Base-by-base conservation (phyloP, 345 rosid species). In the Pugionium dolabratum region DNA sequence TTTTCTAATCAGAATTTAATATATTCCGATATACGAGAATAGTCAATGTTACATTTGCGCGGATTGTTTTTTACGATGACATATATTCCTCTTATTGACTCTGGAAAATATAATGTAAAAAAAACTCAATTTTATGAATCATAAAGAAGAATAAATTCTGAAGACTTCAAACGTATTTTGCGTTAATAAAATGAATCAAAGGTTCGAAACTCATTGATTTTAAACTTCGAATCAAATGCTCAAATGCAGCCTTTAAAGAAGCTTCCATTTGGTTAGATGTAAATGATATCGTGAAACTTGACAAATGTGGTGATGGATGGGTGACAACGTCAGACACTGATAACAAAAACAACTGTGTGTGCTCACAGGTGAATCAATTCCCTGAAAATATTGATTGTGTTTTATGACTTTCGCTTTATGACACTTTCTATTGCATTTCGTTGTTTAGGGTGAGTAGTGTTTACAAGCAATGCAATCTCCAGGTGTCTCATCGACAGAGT, bases 401-500 rank as follows among this genome's bases (percentile, higher is more conserved):
- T 40, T 7, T 40, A 40, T 4, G n/a, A 8, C 44, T 40, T 9
- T 40, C 5, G 18, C 18, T 18, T 18, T 18, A 18, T 18, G 18
- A 18, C 18, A 8, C 44, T 40, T 9, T 40, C 5, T 8, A 40
- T 40, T 8, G 6, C 6, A 37, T 37, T 67, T 52, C 54, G 40
- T 46, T 63, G 43, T 52, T 70, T 43, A 90, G 99, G 96, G 76
- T 5, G 87, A 82, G 49, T 66, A 54, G 25, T 94, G 97, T 80
- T 81, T 80, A 55, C 83, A 82, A 75, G 92, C 97, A 28, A 59
- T 84, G 54, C 92, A 75, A 52, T 59, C 61, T 27, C 86, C 79
- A 4, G 88, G 88, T 18, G 76, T 75, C 11, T 64, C 62, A 45
- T 94, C 96, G 99, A 81, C 80, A 31, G 97, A 94, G 79, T 81